phyloP scores from a whole-genome alignment of 129 eudicot species.

The Glebionis coronaria region DNA sequence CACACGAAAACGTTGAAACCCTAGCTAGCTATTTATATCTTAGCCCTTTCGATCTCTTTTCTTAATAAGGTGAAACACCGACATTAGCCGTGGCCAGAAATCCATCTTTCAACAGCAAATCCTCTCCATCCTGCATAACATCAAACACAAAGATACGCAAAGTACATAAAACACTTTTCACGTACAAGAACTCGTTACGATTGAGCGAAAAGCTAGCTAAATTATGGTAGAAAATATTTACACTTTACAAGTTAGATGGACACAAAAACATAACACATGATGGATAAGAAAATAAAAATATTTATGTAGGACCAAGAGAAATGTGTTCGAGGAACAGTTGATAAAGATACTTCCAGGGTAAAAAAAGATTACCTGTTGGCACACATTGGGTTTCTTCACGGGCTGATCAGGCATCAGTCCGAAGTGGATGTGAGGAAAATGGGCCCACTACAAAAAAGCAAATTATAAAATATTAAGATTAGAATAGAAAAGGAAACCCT shows the following conservation, averaged over 20 bases:
- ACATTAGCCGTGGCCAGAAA: conserved; percentile 76
- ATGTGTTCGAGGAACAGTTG: conserved; percentile 17
- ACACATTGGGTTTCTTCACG: conserved; percentile 95
- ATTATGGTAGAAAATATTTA: conserved; percentile 6
- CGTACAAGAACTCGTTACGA: background rate
- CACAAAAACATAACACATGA: conserved; percentile 24
- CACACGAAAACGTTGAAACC: conserved; percentile 32
- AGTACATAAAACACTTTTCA: background rate
- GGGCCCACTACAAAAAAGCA: conserved; percentile 84
- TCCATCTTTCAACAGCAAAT: conserved; percentile 86
- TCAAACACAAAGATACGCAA: conserved; percentile 23
- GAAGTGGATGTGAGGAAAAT: conserved; percentile 98
- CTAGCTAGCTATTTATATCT: conserved; percentile 36
- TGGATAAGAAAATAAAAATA: conserved; percentile 19
- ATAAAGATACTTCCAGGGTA: conserved; percentile 18
- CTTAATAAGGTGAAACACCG: conserved; percentile 80
- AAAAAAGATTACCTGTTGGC: conserved; percentile 70
- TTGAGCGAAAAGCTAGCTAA: conserved; percentile 4
- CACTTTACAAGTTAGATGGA: conserved; percentile 25
- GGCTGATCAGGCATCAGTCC: conserved; percentile 99
- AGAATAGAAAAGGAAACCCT: conserved; percentile 35
- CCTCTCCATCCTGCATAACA: conserved; percentile 81
- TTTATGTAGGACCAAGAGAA: conserved; percentile 22
- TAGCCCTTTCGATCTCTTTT: conserved; percentile 23
- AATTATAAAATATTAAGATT: background rate